phyloP scores from a whole-genome alignment of 2,329 filamentous ascomycete genomes.

The Penicillium hesseltinei region DNA sequence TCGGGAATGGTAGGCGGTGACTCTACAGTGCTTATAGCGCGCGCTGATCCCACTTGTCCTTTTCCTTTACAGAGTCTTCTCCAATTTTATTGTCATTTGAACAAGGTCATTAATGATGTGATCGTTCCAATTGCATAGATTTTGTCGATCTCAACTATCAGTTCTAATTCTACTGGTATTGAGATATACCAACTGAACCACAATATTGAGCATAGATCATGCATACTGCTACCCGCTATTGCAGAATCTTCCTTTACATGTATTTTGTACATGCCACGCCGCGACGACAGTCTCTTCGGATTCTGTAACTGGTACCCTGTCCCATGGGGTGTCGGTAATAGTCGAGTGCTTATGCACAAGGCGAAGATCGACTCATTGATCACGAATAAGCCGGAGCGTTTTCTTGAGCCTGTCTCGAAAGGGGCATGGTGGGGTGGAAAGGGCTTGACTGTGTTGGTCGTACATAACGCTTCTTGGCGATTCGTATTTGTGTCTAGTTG shows the following conservation, averaged over 20 bases:
- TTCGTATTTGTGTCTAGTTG: slow-evolving; percentile 5
- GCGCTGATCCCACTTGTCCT: not conserved
- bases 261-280: slow-evolving; percentile 39
- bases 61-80: not conserved
- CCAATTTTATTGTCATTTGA: not conserved
- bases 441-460: slow-evolving; percentile 94
- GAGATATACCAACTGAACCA: not conserved
- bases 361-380: slow-evolving; percentile 73
- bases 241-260: not conserved
- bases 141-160: not conserved
- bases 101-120: slow-evolving; percentile 11
- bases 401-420: slow-evolving; percentile 80
- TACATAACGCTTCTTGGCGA: slow-evolving; percentile 53
- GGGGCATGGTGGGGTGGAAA: slow-evolving; percentile 77
- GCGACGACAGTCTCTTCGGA: slow-evolving; percentile 52
- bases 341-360: slow-evolving; percentile 62
- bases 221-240: not conserved
- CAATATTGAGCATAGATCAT: not conserved
- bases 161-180: not conserved
- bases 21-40: not conserved
- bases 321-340: slow-evolving; percentile 72
- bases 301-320: slow-evolving; percentile 59
- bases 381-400: slow-evolving; percentile 99
- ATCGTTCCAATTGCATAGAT: not conserved
- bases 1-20: slow-evolving; percentile 3